These are phyloP conservation scores for Geotrichum histeridarum DNA, from an alignment of 1,139 yeast species.

Conservation along the genomic window DNA sequence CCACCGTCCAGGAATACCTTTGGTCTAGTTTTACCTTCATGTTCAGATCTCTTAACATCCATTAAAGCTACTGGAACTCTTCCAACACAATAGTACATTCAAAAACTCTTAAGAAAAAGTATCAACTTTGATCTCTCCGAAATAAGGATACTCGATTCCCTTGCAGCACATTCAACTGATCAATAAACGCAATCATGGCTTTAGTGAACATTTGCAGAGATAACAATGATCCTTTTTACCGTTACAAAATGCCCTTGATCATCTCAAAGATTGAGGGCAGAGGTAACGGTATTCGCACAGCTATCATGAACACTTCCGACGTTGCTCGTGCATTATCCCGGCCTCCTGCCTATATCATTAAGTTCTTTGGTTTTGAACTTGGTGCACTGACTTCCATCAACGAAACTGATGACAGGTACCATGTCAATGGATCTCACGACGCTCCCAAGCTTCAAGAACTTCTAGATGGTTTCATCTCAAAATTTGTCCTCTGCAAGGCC, in stretches of 20 bases:
- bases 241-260: slow-evolving; percentile 97
- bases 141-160: background rate
- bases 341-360: slow-evolving; percentile 86
- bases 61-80: slow-evolving; percentile 1
- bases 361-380: slow-evolving; percentile 91
- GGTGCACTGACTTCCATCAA: slow-evolving; percentile 92
- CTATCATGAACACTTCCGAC: slow-evolving; percentile 81
- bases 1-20: slow-evolving; percentile 13
- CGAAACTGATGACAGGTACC: slow-evolving; percentile 76
- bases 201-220: slow-evolving; percentile 93
- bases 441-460: slow-evolving; percentile 86
- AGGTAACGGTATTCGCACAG: slow-evolving; percentile 98
- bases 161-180: background rate
- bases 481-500: slow-evolving; percentile 87
- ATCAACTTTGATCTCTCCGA: background rate
- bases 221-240: slow-evolving; percentile 96
- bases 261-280: slow-evolving; percentile 97
- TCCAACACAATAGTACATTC: background rate
- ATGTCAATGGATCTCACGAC: slow-evolving; percentile 95
- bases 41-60: slow-evolving; percentile 1
- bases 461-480: slow-evolving; percentile 87
- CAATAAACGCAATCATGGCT: slow-evolving; percentile 50
- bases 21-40: background rate
- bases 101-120: background rate
- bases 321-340: slow-evolving; percentile 93